Evolutionary conservation across 225 moss, liverwort and hornwort species (phyloP).

Genomic region (Antitrichia curtipendula): DNA sequence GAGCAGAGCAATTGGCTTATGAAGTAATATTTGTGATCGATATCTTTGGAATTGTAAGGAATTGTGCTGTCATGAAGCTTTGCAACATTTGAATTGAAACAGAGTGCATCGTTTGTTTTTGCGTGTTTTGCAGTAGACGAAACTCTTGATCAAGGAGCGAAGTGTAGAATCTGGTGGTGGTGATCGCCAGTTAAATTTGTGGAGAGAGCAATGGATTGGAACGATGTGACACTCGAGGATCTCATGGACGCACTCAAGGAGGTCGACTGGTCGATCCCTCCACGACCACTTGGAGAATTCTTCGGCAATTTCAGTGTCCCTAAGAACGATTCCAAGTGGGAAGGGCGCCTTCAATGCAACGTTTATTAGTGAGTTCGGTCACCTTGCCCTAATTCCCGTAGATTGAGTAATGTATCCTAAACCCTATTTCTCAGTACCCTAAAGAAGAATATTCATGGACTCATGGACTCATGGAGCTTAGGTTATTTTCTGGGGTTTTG

Average conservation of each 20-base stretch:
- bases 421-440: background rate
- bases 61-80: background rate
- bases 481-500: background rate
- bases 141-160: background rate
- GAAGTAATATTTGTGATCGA: background rate
- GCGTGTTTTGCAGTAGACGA: background rate
- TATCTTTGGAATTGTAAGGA: background rate
- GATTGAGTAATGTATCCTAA: background rate
- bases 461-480: no score
- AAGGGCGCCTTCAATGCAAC: conserved; percentile 23
- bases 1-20: background rate
- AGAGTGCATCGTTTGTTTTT: background rate
- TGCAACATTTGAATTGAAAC: background rate
- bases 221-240: conserved; percentile 48
- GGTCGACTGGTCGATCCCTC: conserved; percentile 29
- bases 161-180: background rate
- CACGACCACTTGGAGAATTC: conserved; percentile 9
- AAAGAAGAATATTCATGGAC: background rate
- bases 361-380: conserved; percentile 5
- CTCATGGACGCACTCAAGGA: conserved; percentile 43
- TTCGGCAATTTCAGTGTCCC: conserved; percentile 15
- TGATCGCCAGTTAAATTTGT: background rate
- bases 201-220: conserved; percentile 36
- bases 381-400: background rate
- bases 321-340: conserved; percentile 4